Conservation (phyloP, 129 eudicot species). For the Ambrosia trifida region DNA sequence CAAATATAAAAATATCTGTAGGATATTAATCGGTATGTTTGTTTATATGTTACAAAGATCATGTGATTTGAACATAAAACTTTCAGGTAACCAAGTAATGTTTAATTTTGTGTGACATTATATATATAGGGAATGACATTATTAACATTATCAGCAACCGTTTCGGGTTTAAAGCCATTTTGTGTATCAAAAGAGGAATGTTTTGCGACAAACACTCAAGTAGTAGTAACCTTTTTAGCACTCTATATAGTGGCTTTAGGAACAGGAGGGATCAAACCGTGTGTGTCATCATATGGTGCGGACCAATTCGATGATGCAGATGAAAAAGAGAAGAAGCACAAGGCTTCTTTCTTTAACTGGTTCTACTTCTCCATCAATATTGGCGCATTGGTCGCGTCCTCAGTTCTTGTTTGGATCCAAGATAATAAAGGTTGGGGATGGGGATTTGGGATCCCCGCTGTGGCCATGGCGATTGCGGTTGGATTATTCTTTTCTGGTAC, state of each 20-base stretch:
- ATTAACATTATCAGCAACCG: conserved; percentile 61
- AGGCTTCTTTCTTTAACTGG: conserved; percentile 67
- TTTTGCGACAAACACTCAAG: conserved; percentile 39
- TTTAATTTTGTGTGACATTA: conserved; percentile 13
- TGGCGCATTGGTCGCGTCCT: conserved; percentile 64
- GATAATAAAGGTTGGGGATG: conserved; percentile 73
- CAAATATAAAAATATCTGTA: no score
- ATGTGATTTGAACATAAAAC: background rate
- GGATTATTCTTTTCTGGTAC: conserved; percentile 67
- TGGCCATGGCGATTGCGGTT: conserved; percentile 69
- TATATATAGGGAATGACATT: conserved; percentile 63
- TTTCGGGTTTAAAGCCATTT: conserved; percentile 51
- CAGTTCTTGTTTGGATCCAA: conserved; percentile 74
- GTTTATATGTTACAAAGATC: background rate
- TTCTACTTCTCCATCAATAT: conserved; percentile 66
- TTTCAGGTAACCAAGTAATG: background rate
- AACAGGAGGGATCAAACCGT: conserved; percentile 71
- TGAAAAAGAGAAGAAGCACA: conserved; percentile 52
- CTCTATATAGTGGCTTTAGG: conserved; percentile 72
- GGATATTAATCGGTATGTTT: no score
- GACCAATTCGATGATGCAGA: conserved; percentile 77
- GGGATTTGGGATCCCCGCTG: conserved; percentile 84
- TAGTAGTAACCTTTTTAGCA: conserved; percentile 39
- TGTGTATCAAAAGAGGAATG: conserved; percentile 47
- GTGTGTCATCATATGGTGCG: conserved; percentile 72